phyloP scores from a whole-genome alignment of 208 protist species.

The Trypanosoma brucei region DNA sequence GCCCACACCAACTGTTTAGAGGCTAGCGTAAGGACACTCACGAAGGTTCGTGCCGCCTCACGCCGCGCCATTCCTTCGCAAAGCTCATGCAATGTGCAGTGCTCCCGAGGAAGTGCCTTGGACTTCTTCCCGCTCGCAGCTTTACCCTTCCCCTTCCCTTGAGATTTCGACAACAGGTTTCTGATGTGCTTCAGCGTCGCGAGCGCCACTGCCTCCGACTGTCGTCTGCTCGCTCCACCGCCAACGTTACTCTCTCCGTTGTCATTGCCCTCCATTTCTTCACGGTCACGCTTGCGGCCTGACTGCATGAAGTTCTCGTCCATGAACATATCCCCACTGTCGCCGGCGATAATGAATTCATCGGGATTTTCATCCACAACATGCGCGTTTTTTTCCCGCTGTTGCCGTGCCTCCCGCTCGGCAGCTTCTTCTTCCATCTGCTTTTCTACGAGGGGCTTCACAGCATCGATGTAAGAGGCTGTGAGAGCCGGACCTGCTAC shows the following conservation, averaged over 20 bases:
- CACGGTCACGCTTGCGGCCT: constrained; percentile 9
- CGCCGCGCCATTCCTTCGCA: constrained; percentile 46
- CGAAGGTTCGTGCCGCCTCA: constrained; percentile 74
- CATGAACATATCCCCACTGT: not conserved
- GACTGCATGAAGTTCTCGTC: not conserved
- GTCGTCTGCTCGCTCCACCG: not conserved
- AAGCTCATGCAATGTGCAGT: constrained; percentile 46
- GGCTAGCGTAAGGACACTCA: constrained; percentile 71
- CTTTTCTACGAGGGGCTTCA: constrained; percentile 26
- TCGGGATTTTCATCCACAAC: not conserved
- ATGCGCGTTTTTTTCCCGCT: constrained; percentile 2
- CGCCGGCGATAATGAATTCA: not conserved
- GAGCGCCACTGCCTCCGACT: constrained; percentile 37
- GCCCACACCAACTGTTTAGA: constrained; percentile 61
- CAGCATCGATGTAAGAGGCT: constrained; percentile 27
- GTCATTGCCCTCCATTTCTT: constrained; percentile 4
- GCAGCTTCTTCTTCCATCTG: constrained; percentile 25
- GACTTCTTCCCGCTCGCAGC: not conserved
- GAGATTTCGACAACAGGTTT: not conserved
- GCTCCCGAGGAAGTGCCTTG: constrained; percentile 6
- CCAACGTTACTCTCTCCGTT: not conserved
- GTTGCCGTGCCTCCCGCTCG: constrained; percentile 16
- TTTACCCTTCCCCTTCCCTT: constrained; percentile 21
- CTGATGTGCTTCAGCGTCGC: constrained; percentile 59
- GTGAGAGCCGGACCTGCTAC: constrained; percentile 36